These are phyloP conservation scores for Colletotrichum lentis DNA, from an alignment of 2,329 filamentous ascomycete species.

Conservation along the genomic window DNA sequence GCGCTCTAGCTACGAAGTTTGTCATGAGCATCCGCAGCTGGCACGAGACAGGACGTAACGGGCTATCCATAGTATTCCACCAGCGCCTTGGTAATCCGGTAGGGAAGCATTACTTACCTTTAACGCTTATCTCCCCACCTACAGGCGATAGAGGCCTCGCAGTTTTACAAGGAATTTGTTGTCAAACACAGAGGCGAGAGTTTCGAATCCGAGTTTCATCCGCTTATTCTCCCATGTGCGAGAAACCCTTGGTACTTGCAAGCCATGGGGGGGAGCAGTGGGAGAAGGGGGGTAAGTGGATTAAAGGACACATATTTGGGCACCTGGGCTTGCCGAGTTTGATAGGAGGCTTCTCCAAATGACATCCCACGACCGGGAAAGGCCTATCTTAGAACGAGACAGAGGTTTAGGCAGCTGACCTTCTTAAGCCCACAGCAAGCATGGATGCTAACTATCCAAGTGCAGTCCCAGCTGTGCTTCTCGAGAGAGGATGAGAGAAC, in stretches of 20 bases:
- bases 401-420: neutral
- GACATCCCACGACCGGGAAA: neutral
- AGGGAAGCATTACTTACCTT: too few relatives aligned
- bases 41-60: neutral
- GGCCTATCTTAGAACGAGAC: too few relatives aligned
- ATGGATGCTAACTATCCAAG: slow-evolving; percentile 4
- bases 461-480: slow-evolving; percentile 5
- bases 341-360: neutral
- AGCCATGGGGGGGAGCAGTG: neutral
- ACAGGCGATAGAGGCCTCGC: neutral
- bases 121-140: neutral
- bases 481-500: slow-evolving; percentile 7
- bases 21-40: neutral
- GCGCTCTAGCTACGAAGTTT: neutral
- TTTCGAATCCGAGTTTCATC: neutral
- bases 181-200: neutral
- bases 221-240: too few relatives aligned
- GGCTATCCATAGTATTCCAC: too few relatives aligned
- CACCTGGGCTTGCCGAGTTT: neutral
- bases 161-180: neutral
- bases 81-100: too few relatives aligned
- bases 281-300: too few relatives aligned
- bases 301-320: too few relatives aligned
- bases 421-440: too few relatives aligned
- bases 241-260: too few relatives aligned